Base-by-base conservation (phyloP, 768 basidiomycete genomes). In the Mycena venus region DNA sequence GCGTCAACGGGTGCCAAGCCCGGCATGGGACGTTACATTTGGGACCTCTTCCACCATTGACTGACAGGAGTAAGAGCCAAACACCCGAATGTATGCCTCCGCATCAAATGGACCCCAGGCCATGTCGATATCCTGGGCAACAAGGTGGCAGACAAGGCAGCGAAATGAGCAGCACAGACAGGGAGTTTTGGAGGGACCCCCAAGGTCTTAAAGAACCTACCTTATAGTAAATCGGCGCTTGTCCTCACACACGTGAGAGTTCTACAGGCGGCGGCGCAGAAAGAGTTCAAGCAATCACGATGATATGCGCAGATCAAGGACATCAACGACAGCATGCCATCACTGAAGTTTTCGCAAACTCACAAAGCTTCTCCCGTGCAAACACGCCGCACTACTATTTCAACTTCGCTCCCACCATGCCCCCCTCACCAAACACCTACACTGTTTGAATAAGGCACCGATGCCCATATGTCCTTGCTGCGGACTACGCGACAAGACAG, bases 81-180 rank as follows among this genome's bases (percentile, higher is more conserved):
- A n/a, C n/a, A 15, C 63, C 47, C 29, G 6, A 14, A 5, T 1
- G 2, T n/a, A 2, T 49, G 12, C 3, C 19, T 65, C 1, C 49
- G 49, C 14, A 6, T 65, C 3, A 49, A 65, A 11, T 65, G 66
- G 66, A 67, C 66, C 0, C 66, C 66, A 10, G 66, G 66, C 14
- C 66, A 67, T 23, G 49, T 65, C 34, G 49, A 65, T 11, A 65
- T 65, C 4, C 49, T 49, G 3, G 64, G 64, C n/a, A 65, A 65
- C 38, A 53, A 67, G 53, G 65, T 53, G 51, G 65, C 65, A 10
- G 65, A 67, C 27, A 36, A 36, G 65, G 65, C 65, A 17, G 65
- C 65, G 3, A 67, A 67, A 38, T 36, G 53, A 1, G 65, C 65
- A 3, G 65, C 65, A 14, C 34, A 21, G 65, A 17, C 7, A 3